Percentiles rank a stretch among this genome's conserved stretches.
phyloP scores from a whole-genome alignment of 2,329 filamentous ascomycete species.

The Podosphaera fusca region DNA sequence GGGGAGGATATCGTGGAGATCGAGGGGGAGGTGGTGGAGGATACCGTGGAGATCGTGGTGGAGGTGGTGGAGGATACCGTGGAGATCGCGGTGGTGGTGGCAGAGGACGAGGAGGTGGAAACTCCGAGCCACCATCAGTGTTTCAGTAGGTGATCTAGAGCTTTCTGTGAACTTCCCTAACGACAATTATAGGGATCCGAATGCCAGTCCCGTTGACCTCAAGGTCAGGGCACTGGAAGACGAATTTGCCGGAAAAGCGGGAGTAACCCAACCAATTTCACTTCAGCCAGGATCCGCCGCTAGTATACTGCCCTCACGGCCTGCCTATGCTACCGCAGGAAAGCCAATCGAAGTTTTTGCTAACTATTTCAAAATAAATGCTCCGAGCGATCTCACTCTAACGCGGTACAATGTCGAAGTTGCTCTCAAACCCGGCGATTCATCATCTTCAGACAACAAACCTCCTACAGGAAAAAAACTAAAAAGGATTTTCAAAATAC shows the following conservation, averaged over 20 bases:
- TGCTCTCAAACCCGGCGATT: constrained; percentile 1
- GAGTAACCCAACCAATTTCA: neutral
- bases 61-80: neutral
- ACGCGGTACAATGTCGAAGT: constrained; percentile 6
- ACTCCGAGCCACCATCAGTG: neutral
- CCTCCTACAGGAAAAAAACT: constrained; percentile 3
- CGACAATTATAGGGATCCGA: neutral
- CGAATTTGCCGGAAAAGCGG: neutral
- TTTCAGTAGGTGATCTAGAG: neutral
- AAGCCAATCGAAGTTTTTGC: constrained; percentile 5
- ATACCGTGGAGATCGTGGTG: constrained; percentile 4
- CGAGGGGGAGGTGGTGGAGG: neutral
- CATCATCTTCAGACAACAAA: neutral
- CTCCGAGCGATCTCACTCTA: constrained; percentile 3
- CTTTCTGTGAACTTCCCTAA: neutral
- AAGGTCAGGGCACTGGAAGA: neutral
- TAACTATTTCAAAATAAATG: constrained; percentile 6
- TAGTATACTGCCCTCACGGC: constrained; percentile 4
- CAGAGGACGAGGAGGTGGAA: neutral
- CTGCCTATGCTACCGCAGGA: constrained; percentile 6
- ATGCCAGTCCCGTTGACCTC: neutral
- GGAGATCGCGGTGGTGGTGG: neutral
- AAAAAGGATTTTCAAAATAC: constrained; percentile 5
- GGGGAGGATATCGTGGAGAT: neutral
- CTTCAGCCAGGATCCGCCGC: constrained; percentile 1